Base-by-base conservation (phyloP, 108 stramenopile species). In the Nitzschia putrida region DNA sequence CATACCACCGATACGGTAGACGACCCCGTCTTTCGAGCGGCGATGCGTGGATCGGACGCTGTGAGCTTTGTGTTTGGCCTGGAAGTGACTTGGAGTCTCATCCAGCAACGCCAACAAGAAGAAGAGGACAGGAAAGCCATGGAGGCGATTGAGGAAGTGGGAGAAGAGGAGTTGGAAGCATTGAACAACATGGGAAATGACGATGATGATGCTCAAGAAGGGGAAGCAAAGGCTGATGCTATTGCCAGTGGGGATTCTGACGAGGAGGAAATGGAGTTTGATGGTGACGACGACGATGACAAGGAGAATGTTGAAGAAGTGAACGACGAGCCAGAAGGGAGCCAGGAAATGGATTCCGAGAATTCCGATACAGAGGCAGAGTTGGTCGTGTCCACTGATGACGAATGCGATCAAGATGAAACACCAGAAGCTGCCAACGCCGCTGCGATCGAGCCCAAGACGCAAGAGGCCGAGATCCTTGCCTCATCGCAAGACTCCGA, bases 11-110 rank as follows among this genome's bases (percentile, higher is more conserved):
- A 94, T 66, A 95, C 97, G 3, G 89, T 91, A 21, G 97, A 97
- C 61, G 97, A 98, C 77, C 93, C 93, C 8, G 78, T 96, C 20
- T 94, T 98, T 73, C 85, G 93, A 21, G 88, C 89, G 26, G 95
- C 95, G 34, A 90, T 95, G 91, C 73, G 89, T 34, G 95, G 88
- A 24, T 83, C 69, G 42, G 91, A 90, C 74, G 34, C 89, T 12
- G 96, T 98, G 3, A 93, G 91, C 42, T 98, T 97, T 73, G 90
- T 97, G 11, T 98, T 98, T 80, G 96, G 95, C 11, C 78, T 97
- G 63, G 96, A 95, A 75, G 94, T 98, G 16, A 96, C 94, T 20
- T 96, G 96, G 95, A 82, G 84, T 57, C 70, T 95, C 55, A 88
- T 98, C 42, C 91, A 95, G 65, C 82, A 92, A 69, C 84, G 91